Conservation (phyloP, 371 early-diverging fungal genomes). For the Mucor ambiguus region DNA sequence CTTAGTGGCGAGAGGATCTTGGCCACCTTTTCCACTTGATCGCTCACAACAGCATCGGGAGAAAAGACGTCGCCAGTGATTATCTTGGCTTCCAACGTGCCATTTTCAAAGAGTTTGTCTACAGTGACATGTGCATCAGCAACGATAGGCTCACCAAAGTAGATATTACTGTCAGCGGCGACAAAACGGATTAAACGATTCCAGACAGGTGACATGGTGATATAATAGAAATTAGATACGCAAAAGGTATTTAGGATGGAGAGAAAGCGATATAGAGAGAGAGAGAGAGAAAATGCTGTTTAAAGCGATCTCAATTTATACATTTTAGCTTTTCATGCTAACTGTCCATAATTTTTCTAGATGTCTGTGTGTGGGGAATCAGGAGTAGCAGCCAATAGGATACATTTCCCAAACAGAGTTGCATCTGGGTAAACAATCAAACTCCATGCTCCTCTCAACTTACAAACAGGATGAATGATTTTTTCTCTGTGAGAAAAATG, state of each 20-base stretch:
- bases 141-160: conserved; percentile 28
- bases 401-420: background rate
- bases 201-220: conserved; percentile 24
- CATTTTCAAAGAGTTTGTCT: conserved; percentile 27
- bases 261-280: background rate
- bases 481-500: background rate
- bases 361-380: background rate
- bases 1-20: conserved; percentile 49
- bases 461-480: background rate
- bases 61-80: conserved; percentile 46
- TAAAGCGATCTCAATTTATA: background rate
- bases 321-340: background rate
- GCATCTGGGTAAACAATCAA: background rate
- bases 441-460: background rate
- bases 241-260: background rate
- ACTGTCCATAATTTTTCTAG: too few relatives aligned
- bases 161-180: conserved; percentile 24
- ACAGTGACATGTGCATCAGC: conserved; percentile 19
- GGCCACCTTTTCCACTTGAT: conserved; percentile 40
- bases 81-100: conserved; percentile 41
- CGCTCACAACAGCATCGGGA: conserved; percentile 38
- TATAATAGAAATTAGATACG: background rate
- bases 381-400: conserved; percentile 2
- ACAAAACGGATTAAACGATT: conserved; percentile 34
- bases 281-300: background rate